Percentiles rank a stretch among this genome's conserved stretches.
phyloP scores from a whole-genome alignment of 164 flowering plant genomes.

The Annona squamosa region DNA sequence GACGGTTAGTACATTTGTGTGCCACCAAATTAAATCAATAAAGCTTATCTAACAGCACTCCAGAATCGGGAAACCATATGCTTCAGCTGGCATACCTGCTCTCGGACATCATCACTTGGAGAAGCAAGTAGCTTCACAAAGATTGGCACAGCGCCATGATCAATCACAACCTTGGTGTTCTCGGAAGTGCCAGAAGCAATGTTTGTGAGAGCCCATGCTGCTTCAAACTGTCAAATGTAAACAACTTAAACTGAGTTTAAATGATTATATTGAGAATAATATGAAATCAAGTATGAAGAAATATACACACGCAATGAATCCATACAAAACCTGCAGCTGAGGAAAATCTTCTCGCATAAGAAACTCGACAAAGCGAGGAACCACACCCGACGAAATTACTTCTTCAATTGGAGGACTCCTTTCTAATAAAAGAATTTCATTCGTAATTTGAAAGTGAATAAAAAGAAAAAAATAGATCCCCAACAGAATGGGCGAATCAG shows the following conservation, averaged over 20 bases:
- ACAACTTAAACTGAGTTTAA: neutral
- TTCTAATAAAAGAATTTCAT: conserved; percentile 25
- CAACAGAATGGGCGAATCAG: neutral
- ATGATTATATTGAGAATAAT: neutral
- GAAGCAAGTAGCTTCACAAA: conserved; percentile 77
- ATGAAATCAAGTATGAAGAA: neutral
- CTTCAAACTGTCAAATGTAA: conserved; percentile 58
- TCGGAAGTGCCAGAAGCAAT: conserved; percentile 93
- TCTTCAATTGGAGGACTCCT: conserved; percentile 78
- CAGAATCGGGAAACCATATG: too few species aligned
- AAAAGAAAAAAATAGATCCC: neutral
- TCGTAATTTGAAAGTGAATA: neutral
- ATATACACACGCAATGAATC: too few species aligned
- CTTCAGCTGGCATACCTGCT: conserved; percentile 46
- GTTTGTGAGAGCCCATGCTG: conserved; percentile 95
- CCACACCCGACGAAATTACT: conserved; percentile 75
- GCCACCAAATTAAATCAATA: too few species aligned
- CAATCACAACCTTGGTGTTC: conserved; percentile 75
- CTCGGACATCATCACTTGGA: conserved; percentile 78
- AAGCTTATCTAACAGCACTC: too few species aligned
- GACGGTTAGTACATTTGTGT: too few species aligned
- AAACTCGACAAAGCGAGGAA: conserved; percentile 75
- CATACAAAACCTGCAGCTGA: conserved; percentile 57
- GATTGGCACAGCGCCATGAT: conserved; percentile 77
- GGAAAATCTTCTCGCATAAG: conserved; percentile 65